Evolutionary conservation across 2,329 filamentous ascomycete genomes (phyloP).

Genomic region (Penicillium decumbens): DNA sequence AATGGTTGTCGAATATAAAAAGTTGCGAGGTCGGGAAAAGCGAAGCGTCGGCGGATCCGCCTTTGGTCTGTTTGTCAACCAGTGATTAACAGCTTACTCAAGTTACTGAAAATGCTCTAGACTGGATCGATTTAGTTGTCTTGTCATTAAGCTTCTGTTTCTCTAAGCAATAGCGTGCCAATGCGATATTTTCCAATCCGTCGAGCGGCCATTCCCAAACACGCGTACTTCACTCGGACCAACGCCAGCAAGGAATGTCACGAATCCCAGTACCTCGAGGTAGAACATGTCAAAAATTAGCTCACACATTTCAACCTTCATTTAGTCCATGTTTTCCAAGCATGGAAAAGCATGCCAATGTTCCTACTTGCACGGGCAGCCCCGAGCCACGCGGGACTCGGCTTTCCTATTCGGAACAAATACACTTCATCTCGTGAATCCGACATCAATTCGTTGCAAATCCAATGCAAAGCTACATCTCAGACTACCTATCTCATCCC

Average conservation of each 20-base stretch:
- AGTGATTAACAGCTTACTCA: not conserved
- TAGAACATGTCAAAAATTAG: conserved; percentile 6
- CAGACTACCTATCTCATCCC: too few relatives aligned
- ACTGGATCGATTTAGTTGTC: not conserved
- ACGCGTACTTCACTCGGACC: conserved; percentile 20
- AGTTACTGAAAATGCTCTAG: not conserved
- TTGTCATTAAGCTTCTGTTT: not conserved
- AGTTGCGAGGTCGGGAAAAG: not conserved
- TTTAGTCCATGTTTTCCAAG: not conserved
- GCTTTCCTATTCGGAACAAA: conserved; percentile 1
- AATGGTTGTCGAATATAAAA: not conserved
- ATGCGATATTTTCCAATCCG: not conserved
- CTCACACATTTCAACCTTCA: not conserved
- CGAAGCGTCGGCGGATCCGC: not conserved
- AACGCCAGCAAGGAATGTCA: not conserved
- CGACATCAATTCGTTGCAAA: not conserved
- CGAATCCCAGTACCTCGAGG: not conserved
- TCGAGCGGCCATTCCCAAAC: conserved; percentile 19
- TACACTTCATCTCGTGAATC: not conserved
- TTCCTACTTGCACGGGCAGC: not conserved
- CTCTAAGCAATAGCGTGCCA: not conserved
- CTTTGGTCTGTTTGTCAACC: not conserved
- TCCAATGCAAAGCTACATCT: not conserved
- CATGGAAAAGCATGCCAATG: not conserved
- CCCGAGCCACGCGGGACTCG: not conserved